A percentile compares a stretch with the other conserved stretches of the same genome.
Conservation (phyloP, 345 rosid species). For the Durio zibethinus region DNA sequence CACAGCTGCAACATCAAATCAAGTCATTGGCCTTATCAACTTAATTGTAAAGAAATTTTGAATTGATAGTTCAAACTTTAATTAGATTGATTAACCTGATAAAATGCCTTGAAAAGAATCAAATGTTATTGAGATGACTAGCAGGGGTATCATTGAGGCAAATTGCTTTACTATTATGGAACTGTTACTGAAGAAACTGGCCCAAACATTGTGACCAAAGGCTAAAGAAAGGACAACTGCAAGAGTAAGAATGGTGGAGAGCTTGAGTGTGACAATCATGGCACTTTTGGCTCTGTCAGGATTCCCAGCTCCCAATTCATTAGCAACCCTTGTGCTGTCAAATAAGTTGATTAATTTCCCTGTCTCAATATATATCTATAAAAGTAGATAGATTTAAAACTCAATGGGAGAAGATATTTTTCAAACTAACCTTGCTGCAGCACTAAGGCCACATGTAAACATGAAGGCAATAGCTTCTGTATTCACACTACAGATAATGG, state of each 20-base stretch:
- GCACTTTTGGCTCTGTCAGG: constrained; percentile 48
- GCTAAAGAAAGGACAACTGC: constrained; percentile 37
- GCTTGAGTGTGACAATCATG: constrained; percentile 42
- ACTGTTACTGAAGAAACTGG: constrained; percentile 52
- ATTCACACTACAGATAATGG: constrained; percentile 36
- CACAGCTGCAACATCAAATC: constrained; percentile 37
- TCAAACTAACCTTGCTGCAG: constrained; percentile 67
- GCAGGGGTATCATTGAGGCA: constrained; percentile 51
- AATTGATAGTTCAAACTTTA: neutral
- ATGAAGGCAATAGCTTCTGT: constrained; percentile 64
- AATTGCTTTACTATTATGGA: constrained; percentile 34
- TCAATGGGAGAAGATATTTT: neutral
- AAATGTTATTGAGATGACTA: constrained; percentile 50
- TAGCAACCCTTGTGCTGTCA: constrained; percentile 75
- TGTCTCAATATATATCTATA: neutral
- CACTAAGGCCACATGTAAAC: constrained; percentile 69
- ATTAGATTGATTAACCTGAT: constrained; percentile 57
- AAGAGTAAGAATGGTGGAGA: constrained; percentile 50
- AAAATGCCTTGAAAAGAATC: constrained; percentile 71
- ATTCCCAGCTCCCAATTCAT: constrained; percentile 67
- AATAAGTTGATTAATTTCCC: neutral
- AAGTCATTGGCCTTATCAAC: neutral
- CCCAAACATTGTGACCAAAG: constrained; percentile 60
- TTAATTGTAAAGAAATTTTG: neutral
- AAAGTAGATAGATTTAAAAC: neutral